A percentile compares a stretch with the other conserved stretches of the same genome.
Conservation (phyloP, 2,329 filamentous ascomycete species). For the Penicillium sp. region DNA sequence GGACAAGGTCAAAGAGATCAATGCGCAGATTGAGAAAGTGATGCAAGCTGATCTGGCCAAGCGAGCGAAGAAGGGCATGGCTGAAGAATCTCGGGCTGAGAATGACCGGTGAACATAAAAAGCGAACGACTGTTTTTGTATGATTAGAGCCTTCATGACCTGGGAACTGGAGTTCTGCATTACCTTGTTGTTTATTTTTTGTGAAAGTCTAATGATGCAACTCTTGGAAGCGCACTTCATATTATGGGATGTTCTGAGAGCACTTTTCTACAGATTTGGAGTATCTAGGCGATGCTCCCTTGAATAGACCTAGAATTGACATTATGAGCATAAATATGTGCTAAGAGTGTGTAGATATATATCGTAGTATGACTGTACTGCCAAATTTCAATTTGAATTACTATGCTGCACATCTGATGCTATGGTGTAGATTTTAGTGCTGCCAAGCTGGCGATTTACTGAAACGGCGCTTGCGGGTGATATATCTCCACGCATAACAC, state of each 20-base stretch:
- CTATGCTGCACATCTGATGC: no score
- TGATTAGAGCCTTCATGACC: conserved; percentile 30
- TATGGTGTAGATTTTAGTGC: not conserved
- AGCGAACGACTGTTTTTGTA: conserved; percentile 22
- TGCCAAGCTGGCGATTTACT: not conserved
- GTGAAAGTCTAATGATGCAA: not conserved
- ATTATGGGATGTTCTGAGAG: not conserved
- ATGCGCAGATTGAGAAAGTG: conserved; percentile 70
- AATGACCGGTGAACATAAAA: conserved; percentile 69
- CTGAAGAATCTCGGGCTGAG: conserved; percentile 80
- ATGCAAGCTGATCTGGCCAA: conserved; percentile 75
- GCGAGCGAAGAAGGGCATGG: conserved; percentile 67
- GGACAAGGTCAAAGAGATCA: conserved; percentile 79
- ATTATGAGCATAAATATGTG: not conserved
- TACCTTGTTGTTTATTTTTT: conserved; percentile 1
- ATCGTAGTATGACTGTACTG: no score
- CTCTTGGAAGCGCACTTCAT: not conserved
- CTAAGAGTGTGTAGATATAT: no score
- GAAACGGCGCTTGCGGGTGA: conserved; percentile 1
- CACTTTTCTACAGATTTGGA: no score
- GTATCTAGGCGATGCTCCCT: not conserved
- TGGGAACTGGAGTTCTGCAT: conserved; percentile 27
- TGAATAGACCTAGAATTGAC: not conserved
- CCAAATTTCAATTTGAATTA: no score
- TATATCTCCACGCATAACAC: conserved; percentile 14